Conservation (phyloP, 2,329 filamentous ascomycete species). For the Aspergillus intermedius region DNA sequence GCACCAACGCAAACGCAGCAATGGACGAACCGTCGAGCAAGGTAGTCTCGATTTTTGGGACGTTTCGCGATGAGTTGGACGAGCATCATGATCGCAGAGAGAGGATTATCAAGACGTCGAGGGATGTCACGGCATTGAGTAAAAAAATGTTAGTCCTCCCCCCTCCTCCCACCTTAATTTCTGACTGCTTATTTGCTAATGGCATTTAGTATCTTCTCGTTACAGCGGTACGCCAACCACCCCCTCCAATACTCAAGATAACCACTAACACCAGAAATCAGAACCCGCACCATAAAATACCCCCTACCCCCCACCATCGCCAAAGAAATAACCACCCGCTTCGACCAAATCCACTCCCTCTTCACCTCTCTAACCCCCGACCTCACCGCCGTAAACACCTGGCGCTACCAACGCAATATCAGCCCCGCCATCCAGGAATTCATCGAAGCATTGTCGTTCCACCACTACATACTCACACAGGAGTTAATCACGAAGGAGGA, state of each 20-base stretch:
- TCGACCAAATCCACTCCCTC: constrained; percentile 63
- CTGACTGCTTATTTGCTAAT: no score
- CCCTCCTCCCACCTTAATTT: background rate
- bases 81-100: constrained; percentile 91
- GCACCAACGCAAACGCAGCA: constrained; percentile 9
- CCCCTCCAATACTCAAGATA: constrained; percentile 14
- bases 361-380: constrained; percentile 65
- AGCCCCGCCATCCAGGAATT: constrained; percentile 83
- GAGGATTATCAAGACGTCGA: constrained; percentile 79
- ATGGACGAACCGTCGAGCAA: constrained; percentile 29
- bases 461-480: constrained; percentile 77
- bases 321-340: constrained; percentile 63
- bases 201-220: constrained; percentile 64
- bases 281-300: constrained; percentile 34
- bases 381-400: constrained; percentile 68
- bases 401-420: constrained; percentile 74
- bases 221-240: constrained; percentile 59
- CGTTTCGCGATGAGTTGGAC: constrained; percentile 80
- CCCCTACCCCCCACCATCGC: constrained; percentile 60
- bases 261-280: constrained; percentile 11
- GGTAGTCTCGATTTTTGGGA: constrained; percentile 68
- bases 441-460: constrained; percentile 83
- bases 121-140: constrained; percentile 87
- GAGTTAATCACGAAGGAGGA: constrained; percentile 63
- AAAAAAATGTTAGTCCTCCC: constrained; percentile 93